Evolutionary conservation across 2,329 filamentous ascomycete species (phyloP).

Genomic region (Cryphonectria radicalis): DNA sequence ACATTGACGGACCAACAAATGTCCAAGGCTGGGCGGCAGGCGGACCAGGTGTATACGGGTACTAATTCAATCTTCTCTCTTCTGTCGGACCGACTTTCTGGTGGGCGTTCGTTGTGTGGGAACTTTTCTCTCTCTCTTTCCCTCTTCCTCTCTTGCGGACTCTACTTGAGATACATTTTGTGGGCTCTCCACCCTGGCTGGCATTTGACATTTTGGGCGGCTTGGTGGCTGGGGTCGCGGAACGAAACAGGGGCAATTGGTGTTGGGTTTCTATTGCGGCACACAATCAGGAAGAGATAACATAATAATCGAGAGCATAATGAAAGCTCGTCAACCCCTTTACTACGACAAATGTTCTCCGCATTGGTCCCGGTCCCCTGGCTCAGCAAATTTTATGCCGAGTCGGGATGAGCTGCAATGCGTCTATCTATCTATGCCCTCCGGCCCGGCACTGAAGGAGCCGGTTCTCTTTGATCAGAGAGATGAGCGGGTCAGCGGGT

Average conservation of each 20-base stretch:
- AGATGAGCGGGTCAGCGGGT: background rate
- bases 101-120: constrained; percentile 4
- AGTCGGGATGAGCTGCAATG: background rate
- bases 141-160: background rate
- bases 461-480: background rate
- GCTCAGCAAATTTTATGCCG: background rate
- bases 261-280: background rate
- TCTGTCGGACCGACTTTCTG: background rate
- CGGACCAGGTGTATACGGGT: constrained; percentile 34
- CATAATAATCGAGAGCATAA: background rate
- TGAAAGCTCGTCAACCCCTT: background rate
- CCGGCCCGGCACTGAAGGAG: background rate
- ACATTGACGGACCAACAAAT: constrained; percentile 34
- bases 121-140: background rate
- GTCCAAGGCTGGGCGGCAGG: constrained; percentile 34
- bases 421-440: background rate
- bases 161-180: background rate
- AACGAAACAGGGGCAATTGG: background rate
- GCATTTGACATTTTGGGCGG: background rate
- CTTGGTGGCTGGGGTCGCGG: background rate
- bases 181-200: background rate
- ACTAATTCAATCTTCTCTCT: constrained; percentile 23
- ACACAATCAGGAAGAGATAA: background rate
- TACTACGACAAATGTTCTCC: background rate
- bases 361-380: background rate